Percentiles rank a stretch among this genome's conserved stretches.
Evolutionary conservation across 202 grass and related monocot species (phyloP).

Genomic region (Cymbopogon flexuosus): DNA sequence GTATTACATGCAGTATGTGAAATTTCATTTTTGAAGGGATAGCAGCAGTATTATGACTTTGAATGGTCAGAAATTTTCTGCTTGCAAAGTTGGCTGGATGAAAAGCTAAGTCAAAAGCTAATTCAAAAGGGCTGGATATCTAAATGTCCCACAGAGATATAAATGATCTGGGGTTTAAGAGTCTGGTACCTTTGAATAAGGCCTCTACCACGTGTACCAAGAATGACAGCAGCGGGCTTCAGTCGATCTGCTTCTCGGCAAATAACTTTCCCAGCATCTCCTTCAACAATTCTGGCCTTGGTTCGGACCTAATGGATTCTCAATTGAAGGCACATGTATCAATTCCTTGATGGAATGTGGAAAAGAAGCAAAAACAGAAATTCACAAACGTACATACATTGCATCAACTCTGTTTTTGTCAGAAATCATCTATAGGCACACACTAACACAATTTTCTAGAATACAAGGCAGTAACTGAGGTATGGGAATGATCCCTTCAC

Average conservation of each 20-base stretch:
- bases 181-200: slow-evolving; percentile 59
- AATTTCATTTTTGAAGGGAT: slow-evolving; percentile 7
- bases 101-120: neutral
- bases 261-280: slow-evolving; percentile 71
- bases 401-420: neutral
- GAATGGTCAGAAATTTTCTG: neutral
- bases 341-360: neutral
- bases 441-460: neutral
- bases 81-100: neutral
- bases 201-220: slow-evolving; percentile 75
- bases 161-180: slow-evolving; percentile 14
- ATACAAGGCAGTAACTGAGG: neutral
- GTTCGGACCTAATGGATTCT: slow-evolving; percentile 46
- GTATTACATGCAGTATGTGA: neutral
- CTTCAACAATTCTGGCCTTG: slow-evolving; percentile 67
- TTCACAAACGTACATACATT: neutral
- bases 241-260: slow-evolving; percentile 70
- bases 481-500: neutral
- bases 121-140: neutral
- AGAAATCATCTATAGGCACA: neutral
- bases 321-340: neutral
- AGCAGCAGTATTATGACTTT: neutral
- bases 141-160: neutral
- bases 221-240: slow-evolving; percentile 77
- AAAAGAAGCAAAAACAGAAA: neutral